Evolutionary conservation across 1,139 yeast species (phyloP).

Genomic region (Magnusiomyces clavatus): DNA sequence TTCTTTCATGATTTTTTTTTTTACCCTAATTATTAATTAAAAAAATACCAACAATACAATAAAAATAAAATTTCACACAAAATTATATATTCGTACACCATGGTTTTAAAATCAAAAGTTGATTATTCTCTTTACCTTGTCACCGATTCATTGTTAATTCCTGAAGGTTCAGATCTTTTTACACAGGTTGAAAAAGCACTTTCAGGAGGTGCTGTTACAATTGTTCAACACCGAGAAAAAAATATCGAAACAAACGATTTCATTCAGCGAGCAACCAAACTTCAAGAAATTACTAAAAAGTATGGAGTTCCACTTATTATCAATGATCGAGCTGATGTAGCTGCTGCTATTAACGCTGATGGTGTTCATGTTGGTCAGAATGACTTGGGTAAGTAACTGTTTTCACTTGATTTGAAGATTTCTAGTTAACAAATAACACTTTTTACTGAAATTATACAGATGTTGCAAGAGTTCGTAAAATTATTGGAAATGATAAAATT

Average conservation of each 20-base stretch:
- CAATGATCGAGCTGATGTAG: slow-evolving; percentile 85
- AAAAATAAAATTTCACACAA: too few relatives aligned
- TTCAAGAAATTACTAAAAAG: slow-evolving; percentile 53
- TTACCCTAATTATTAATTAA: too few relatives aligned
- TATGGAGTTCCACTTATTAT: slow-evolving; percentile 71
- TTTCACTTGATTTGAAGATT: not conserved
- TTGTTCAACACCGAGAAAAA: slow-evolving; percentile 83
- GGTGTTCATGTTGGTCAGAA: slow-evolving; percentile 94
- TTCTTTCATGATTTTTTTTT: too few relatives aligned
- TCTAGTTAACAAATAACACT: too few relatives aligned
- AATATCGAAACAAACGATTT: slow-evolving; percentile 60
- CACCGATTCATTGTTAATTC: slow-evolving; percentile 74
- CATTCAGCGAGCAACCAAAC: slow-evolving; percentile 49
- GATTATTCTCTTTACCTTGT: slow-evolving; percentile 72
- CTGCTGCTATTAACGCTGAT: slow-evolving; percentile 82
- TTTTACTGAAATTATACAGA: slow-evolving; percentile 11
- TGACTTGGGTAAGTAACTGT: slow-evolving; percentile 47
- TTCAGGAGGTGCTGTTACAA: slow-evolving; percentile 57
- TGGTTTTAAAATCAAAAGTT: slow-evolving; percentile 18
- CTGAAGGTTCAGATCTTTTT: slow-evolving; percentile 50
- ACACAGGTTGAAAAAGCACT: slow-evolving; percentile 48
- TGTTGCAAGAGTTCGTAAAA: slow-evolving; percentile 47
- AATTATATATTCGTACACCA: too few relatives aligned
- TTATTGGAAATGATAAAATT: slow-evolving; percentile 67
- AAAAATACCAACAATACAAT: too few relatives aligned